Percentiles rank a stretch among this genome's conserved stretches.
Conservation (phyloP, 2,329 filamentous ascomycete species). For the Penicillium sp. region DNA sequence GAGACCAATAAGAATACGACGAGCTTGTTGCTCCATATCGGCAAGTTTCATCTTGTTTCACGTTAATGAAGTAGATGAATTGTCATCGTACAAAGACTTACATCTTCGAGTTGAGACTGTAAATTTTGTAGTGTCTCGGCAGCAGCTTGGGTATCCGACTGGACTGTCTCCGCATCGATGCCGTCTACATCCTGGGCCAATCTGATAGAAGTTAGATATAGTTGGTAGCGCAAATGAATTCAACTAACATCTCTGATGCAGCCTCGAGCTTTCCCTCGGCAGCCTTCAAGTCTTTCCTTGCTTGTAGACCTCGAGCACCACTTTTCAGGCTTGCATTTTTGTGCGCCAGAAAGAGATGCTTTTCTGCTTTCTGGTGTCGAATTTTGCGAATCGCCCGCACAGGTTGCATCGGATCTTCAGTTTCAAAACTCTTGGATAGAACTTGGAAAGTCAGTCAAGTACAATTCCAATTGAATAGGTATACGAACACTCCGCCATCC, state of each 20-base stretch:
- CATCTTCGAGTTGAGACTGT: conserved; percentile 66
- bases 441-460: conserved; percentile 35
- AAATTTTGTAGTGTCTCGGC: conserved; percentile 68
- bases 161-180: conserved; percentile 58
- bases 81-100: conserved; percentile 28
- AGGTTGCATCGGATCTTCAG: conserved; percentile 56
- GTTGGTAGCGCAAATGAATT: not conserved
- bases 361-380: conserved; percentile 61
- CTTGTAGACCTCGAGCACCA: conserved; percentile 71
- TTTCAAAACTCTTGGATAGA: conserved; percentile 61
- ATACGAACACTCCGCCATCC: conserved; percentile 59
- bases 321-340: conserved; percentile 73
- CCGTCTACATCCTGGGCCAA: conserved; percentile 56
- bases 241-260: conserved; percentile 52
- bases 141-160: conserved; percentile 67
- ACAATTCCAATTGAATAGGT: not conserved
- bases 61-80: conserved; percentile 11
- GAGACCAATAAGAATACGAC: conserved; percentile 65
- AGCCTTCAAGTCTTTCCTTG: conserved; percentile 70
- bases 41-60: conserved; percentile 52
- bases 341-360: conserved; percentile 66
- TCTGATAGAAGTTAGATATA: conserved; percentile 22
- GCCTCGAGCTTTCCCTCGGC: conserved; percentile 67
- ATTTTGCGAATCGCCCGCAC: conserved; percentile 63
- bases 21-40: conserved; percentile 65